Evolutionary conservation across 768 basidiomycete genomes (phyloP).

Genomic region (Galerina marginata): DNA sequence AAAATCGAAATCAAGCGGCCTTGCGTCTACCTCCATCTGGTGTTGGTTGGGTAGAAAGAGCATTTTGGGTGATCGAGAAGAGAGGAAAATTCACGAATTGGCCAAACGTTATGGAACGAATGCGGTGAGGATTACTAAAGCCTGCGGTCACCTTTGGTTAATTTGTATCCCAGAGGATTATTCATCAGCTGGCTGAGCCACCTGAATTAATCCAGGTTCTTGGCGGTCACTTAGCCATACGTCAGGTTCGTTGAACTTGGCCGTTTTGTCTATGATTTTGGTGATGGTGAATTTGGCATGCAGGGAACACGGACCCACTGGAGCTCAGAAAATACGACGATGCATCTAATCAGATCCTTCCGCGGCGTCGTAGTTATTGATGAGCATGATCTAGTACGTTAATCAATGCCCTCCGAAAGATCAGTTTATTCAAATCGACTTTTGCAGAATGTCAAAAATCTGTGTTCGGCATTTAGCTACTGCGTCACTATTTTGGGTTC

Average conservation of each 20-base stretch:
- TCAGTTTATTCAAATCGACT: conserved; percentile 8
- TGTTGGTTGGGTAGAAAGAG: conserved; percentile 72
- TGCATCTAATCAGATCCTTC: conserved; percentile 71
- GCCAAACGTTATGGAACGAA: conserved; percentile 74
- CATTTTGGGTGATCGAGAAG: conserved; percentile 61
- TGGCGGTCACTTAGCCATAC: conserved; percentile 73
- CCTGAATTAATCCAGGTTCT: conserved; percentile 63
- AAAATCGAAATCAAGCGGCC: conserved; percentile 67
- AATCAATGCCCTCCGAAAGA: not conserved
- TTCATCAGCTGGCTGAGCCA: conserved; percentile 71
- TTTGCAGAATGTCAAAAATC: conserved; percentile 59
- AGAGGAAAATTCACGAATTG: conserved; percentile 70
- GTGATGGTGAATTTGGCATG: not conserved
- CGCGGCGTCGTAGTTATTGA: conserved; percentile 64
- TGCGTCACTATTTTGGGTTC: conserved; percentile 73
- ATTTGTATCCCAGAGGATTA: conserved; percentile 37
- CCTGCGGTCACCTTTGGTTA: not conserved
- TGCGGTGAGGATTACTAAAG: conserved; percentile 48
- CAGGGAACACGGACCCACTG: conserved; percentile 78
- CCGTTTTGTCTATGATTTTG: not conserved
- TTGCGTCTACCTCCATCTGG: conserved; percentile 77
- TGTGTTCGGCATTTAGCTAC: conserved; percentile 88
- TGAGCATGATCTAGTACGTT: conserved; percentile 70
- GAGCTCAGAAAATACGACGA: conserved; percentile 80
- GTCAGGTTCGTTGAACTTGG: conserved; percentile 58